Evolutionary conservation across 208 protist species (phyloP), one percentile per base, ranked within the genome.

Genomic region (Leishmania turanica): DNA sequence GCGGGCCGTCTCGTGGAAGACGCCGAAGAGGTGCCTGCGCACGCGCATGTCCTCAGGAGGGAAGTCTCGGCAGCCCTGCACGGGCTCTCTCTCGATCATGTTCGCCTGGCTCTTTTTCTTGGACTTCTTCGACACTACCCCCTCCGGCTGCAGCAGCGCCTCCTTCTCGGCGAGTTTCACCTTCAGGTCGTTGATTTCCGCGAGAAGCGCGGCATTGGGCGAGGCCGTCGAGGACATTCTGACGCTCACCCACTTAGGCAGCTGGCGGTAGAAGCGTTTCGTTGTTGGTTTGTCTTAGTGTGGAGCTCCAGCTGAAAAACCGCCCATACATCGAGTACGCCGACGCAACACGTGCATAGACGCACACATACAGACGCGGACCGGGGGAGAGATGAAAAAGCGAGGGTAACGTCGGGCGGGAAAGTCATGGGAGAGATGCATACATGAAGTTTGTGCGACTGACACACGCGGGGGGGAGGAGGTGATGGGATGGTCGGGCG

Each of bases 41-140:
- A 91, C 40, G 27, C 96, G 93, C 97, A 99, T 99, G 77, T 98
- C 95, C 80, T 98, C 96, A 3, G 98, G 98, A 31, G 95, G 95
- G 80, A 99, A 99, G 92, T 99, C 98, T 54, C 98, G 94, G 62
- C 93, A 97, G 70, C 98, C 98, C 80, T 98, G 93, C 31, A 98
- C 94, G 6, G 97, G 97, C 77, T 99, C 94, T 58, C 90, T 96
- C 58, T 95, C 91, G 77, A 99, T 96, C 88, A 94, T 92, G 78
- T 92, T 91, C 5, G 89, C 84, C 86, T 95, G 91, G 69, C 93
- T 95, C 85, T 98, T 98, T 85, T 97, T 97, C 85, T 98, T 97
- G 2, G 92, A 69, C 83, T 91, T 93, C 89, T 96, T 96, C 45
- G 92, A 81, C 4, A 95, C 65, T 17, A 73, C 83, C 4, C 84